phyloP scores from a whole-genome alignment of 768 basidiomycete genomes.

The Trametes sanguinea region DNA sequence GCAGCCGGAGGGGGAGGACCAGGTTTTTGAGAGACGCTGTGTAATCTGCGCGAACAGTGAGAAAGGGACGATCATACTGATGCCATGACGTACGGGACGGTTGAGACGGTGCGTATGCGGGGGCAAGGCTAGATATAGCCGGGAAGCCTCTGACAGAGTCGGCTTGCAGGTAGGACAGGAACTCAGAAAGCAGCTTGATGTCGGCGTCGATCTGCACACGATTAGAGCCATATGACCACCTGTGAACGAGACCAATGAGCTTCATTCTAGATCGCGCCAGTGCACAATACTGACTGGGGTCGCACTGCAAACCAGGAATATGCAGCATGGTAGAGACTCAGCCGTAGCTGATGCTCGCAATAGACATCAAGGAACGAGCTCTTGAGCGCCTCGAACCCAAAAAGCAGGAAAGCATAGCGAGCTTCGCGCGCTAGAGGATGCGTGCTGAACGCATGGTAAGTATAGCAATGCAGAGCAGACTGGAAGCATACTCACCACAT shows the following conservation, averaged over 20 bases:
- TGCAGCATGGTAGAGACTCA: constrained; percentile 75
- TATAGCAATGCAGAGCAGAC: background rate
- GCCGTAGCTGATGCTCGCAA: constrained; percentile 75
- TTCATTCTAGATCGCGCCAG: background rate
- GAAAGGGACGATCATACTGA: constrained; percentile 31
- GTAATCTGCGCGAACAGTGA: constrained; percentile 48
- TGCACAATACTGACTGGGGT: constrained; percentile 68
- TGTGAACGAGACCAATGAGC: constrained; percentile 32
- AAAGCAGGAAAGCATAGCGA: constrained; percentile 86
- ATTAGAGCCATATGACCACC: constrained; percentile 97
- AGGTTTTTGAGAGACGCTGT: constrained; percentile 60
- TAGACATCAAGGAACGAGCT: constrained; percentile 84
- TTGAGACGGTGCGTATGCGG: constrained; percentile 41
- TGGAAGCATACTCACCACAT: constrained; percentile 63
- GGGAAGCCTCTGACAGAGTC: constrained; percentile 66
- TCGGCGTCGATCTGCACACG: constrained; percentile 89
- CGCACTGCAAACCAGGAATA: constrained; percentile 92
- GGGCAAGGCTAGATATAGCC: constrained; percentile 63
- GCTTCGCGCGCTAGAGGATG: constrained; percentile 90
- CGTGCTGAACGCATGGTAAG: constrained; percentile 52
- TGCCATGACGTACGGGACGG: constrained; percentile 31
- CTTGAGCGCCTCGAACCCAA: constrained; percentile 90
- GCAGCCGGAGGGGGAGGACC: constrained; percentile 73
- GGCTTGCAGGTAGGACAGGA: constrained; percentile 71
- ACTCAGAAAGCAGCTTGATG: constrained; percentile 83